A percentile compares a stretch with the other conserved stretches of the same genome.
These are phyloP conservation scores for Arthrobotrys megalospora DNA, from an alignment of 2,329 filamentous ascomycete species.

Conservation along the genomic window DNA sequence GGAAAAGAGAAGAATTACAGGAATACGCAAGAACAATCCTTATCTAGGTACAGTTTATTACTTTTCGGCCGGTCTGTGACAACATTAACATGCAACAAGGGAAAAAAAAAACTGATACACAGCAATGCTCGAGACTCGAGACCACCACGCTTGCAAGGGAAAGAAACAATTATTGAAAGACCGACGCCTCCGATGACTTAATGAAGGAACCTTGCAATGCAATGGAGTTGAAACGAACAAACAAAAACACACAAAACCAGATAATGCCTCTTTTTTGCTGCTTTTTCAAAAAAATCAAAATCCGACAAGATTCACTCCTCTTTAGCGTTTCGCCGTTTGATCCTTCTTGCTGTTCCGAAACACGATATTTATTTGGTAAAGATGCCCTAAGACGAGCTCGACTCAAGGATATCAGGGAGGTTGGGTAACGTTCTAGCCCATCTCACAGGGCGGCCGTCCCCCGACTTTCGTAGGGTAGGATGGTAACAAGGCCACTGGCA, in stretches of 20 bases:
- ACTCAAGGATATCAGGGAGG: too few species aligned
- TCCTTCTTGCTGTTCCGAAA: neutral
- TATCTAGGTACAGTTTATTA: conserved; percentile 6
- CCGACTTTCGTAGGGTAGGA: conserved; percentile 80
- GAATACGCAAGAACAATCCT: neutral
- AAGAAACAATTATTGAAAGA: neutral
- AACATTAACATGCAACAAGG: neutral
- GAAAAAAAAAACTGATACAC: neutral
- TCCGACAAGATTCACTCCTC: neutral
- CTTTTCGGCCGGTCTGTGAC: neutral
- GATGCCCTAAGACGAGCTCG: too few species aligned
- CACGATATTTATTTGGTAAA: too few species aligned
- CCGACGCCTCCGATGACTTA: neutral
- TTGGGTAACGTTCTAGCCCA: too few species aligned
- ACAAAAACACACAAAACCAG: neutral
- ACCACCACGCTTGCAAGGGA: too few species aligned
- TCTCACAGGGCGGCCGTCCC: conserved; percentile 75
- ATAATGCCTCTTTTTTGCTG: neutral
- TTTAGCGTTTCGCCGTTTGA: too few species aligned
- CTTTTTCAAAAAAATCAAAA: neutral
- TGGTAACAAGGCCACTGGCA: conserved; percentile 77
- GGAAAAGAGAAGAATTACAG: neutral
- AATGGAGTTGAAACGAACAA: neutral
- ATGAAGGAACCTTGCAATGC: neutral
- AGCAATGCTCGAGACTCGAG: too few species aligned